Evolutionary conservation across 129 eudicot species (phyloP).

Genomic region (Deinandra increscens): DNA sequence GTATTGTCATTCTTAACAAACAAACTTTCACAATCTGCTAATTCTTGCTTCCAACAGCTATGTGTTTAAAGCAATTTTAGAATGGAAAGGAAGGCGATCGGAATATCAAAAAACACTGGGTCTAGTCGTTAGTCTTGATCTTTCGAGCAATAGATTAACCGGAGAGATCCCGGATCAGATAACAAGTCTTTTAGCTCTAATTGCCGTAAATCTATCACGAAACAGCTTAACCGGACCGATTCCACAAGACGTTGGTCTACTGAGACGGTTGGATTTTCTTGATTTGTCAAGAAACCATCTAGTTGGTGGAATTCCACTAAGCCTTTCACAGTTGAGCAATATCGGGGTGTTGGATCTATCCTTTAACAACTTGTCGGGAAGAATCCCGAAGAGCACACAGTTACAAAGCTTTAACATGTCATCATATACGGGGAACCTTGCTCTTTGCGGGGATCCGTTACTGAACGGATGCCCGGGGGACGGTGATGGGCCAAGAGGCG

Average conservation of each 20-base stretch:
- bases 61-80: slow-evolving; percentile 30
- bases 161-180: slow-evolving; percentile 47
- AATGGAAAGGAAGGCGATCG: slow-evolving; percentile 42
- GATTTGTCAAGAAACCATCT: slow-evolving; percentile 49
- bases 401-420: slow-evolving; percentile 36
- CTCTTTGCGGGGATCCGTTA: slow-evolving; percentile 46
- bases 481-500: not conserved
- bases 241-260: slow-evolving; percentile 28
- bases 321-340: slow-evolving; percentile 29
- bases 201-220: slow-evolving; percentile 40
- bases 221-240: slow-evolving; percentile 32
- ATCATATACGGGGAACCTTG: slow-evolving; percentile 29
- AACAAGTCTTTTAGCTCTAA: slow-evolving; percentile 30
- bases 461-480: slow-evolving; percentile 27
- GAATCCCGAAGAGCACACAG: slow-evolving; percentile 45
- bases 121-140: slow-evolving; percentile 37
- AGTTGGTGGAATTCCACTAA: slow-evolving; percentile 34
- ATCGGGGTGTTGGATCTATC: slow-evolving; percentile 45
- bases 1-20: no score
- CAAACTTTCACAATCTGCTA: no score
- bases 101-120: slow-evolving; percentile 36
- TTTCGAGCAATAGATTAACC: slow-evolving; percentile 35
- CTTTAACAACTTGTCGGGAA: slow-evolving; percentile 45
- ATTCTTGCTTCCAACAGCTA: no score
- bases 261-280: slow-evolving; percentile 40